These are phyloP conservation scores for Lactifluus piperatus DNA, from an alignment of 768 basidiomycete species.

Conservation along the genomic window DNA sequence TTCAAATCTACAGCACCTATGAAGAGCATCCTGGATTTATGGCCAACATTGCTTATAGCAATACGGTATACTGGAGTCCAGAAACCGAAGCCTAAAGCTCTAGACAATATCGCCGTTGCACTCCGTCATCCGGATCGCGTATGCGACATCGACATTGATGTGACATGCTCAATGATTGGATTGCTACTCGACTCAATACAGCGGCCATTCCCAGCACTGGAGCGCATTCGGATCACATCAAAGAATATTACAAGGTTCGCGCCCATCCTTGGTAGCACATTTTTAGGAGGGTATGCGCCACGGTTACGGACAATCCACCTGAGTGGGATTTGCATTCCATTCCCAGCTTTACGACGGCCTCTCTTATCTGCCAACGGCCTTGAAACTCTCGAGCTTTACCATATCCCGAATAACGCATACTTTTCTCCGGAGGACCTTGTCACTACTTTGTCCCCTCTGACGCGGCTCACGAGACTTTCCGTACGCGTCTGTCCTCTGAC, in stretches of 20 bases:
- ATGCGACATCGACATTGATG: background rate
- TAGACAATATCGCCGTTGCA: background rate
- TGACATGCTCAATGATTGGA: background rate
- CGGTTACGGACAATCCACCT: background rate
- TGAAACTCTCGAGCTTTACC: background rate
- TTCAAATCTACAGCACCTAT: background rate
- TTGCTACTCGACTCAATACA: conserved; percentile 24
- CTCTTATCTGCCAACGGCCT: conserved; percentile 1
- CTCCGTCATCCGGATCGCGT: background rate
- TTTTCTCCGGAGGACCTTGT: background rate
- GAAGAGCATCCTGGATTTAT: background rate
- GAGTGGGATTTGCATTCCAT: background rate
- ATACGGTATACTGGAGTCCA: background rate
- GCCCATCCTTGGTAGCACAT: conserved; percentile 10
- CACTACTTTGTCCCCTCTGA: background rate
- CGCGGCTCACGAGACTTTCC: background rate
- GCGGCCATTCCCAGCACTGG: conserved; percentile 20
- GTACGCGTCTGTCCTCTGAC: background rate
- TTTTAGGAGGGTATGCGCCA: conserved; percentile 5
- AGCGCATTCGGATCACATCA: conserved; percentile 22
- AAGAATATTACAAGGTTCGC: conserved; percentile 29
- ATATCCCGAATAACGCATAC: background rate
- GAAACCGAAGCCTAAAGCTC: background rate
- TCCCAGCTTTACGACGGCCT: background rate
- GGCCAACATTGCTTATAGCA: background rate